These are phyloP conservation scores for Colletotrichum nymphaeae DNA, from an alignment of 2,329 filamentous ascomycete genomes.

Conservation along the genomic window DNA sequence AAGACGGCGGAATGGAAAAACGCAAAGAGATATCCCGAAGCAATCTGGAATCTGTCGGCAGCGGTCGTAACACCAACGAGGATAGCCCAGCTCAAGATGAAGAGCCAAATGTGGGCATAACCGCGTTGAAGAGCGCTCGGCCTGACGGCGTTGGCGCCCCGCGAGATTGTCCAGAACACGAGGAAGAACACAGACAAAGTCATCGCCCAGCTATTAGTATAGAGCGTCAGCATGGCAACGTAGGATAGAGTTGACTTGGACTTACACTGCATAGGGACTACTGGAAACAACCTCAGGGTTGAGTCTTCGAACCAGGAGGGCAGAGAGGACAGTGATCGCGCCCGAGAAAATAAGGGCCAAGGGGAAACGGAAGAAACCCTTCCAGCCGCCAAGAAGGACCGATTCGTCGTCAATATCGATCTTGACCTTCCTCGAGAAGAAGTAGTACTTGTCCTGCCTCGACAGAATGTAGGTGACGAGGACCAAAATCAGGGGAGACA, in stretches of 20 bases:
- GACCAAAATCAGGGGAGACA: slow-evolving; percentile 79
- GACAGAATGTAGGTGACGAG: slow-evolving; percentile 76
- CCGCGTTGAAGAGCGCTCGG: slow-evolving; percentile 88
- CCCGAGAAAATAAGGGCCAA: slow-evolving; percentile 77
- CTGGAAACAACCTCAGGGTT: slow-evolving; percentile 95
- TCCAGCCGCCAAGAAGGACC: slow-evolving; percentile 78
- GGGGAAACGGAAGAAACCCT: slow-evolving; percentile 87
- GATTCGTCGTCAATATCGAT: slow-evolving; percentile 67
- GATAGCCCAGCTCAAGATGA: slow-evolving; percentile 77
- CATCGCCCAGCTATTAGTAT: slow-evolving; percentile 75
- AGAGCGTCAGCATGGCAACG: slow-evolving; percentile 32
- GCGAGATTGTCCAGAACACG: slow-evolving; percentile 84
- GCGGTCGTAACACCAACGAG: slow-evolving; percentile 79
- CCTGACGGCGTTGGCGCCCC: slow-evolving; percentile 80
- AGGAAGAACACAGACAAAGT: slow-evolving; percentile 85
- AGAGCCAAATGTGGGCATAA: slow-evolving; percentile 88
- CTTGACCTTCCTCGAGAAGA: slow-evolving; percentile 74
- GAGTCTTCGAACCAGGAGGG: slow-evolving; percentile 81
- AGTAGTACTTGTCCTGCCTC: slow-evolving; percentile 85
- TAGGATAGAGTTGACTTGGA: slow-evolving; percentile 5
- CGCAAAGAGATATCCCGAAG: slow-evolving; percentile 82
- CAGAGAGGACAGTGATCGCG: slow-evolving; percentile 76
- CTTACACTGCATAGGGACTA: slow-evolving; percentile 81
- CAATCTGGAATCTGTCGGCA: slow-evolving; percentile 79
- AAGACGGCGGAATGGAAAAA: slow-evolving; percentile 84